Evolutionary conservation across 306 rosid species (phyloP).

Genomic region (Dryas drummondii): DNA sequence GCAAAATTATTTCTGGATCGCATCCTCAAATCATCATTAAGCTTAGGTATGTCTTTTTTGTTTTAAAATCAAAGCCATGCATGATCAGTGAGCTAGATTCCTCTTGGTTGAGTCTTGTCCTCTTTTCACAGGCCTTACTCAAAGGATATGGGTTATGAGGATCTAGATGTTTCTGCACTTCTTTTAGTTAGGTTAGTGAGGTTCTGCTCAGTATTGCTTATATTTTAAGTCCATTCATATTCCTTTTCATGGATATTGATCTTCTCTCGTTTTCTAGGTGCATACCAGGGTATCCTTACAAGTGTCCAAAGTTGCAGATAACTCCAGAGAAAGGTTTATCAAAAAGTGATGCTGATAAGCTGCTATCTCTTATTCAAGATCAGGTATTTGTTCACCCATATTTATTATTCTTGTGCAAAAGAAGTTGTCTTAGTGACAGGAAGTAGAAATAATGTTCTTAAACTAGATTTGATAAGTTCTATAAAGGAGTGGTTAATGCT

Average conservation of each 20-base stretch:
- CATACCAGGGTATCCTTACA: constrained; percentile 93
- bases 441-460: not conserved
- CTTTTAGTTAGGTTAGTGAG: constrained; percentile 65
- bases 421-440: too few relatives aligned
- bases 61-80: not conserved
- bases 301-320: constrained; percentile 84
- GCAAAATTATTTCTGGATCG: constrained; percentile 52
- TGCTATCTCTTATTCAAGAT: constrained; percentile 71
- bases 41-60: constrained; percentile 51
- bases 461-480: not conserved
- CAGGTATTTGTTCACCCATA: constrained; percentile 48
- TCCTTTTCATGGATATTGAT: constrained; percentile 16
- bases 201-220: constrained; percentile 13
- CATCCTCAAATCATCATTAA: constrained; percentile 60
- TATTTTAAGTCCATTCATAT: not conserved
- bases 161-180: constrained; percentile 70
- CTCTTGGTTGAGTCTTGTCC: constrained; percentile 25
- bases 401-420: not conserved
- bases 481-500: not conserved
- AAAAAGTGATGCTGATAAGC: constrained; percentile 57
- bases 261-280: constrained; percentile 42
- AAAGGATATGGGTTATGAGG: constrained; percentile 91
- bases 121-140: constrained; percentile 70
- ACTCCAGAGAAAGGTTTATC: constrained; percentile 71
- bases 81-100: constrained; percentile 1